These are phyloP conservation scores for Sporothrix brasiliensis DNA, from an alignment of 2,329 filamentous ascomycete species.

Conservation along the genomic window DNA sequence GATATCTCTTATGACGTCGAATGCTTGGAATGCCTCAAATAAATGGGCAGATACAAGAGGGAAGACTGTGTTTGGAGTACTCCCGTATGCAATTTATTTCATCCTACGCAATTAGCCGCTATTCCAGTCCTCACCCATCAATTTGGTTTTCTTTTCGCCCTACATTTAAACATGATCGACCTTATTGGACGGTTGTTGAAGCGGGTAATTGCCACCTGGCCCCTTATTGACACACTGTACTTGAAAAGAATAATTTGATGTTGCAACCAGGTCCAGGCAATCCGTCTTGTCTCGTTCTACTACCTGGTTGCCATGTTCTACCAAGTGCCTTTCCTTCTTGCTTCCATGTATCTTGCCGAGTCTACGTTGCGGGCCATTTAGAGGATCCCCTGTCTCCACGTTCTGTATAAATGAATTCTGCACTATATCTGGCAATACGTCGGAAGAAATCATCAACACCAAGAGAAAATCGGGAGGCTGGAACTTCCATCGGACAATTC, in stretches of 20 bases:
- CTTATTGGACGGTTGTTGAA: neutral
- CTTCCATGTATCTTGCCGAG: conserved; percentile 1
- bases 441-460: neutral
- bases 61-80: too few relatives aligned
- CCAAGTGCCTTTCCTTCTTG: neutral
- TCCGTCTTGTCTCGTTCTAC: neutral
- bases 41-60: neutral
- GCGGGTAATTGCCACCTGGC: neutral
- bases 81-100: neutral
- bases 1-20: neutral
- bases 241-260: neutral
- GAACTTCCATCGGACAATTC: conserved; percentile 17
- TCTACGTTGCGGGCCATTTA: neutral
- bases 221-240: neutral
- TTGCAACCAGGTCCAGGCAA: neutral
- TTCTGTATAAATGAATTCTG: conserved; percentile 3
- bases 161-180: neutral
- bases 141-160: neutral
- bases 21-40: neutral
- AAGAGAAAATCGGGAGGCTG: conserved; percentile 13
- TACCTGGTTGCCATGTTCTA: neutral
- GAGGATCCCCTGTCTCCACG: neutral
- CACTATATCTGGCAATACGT: neutral
- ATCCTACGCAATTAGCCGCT: neutral
- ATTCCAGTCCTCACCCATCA: neutral